A percentile compares a stretch with the other conserved stretches of the same genome.
phyloP scores from a whole-genome alignment of 1,284 basidiomycete species.

The Cryptococcus sp. region DNA sequence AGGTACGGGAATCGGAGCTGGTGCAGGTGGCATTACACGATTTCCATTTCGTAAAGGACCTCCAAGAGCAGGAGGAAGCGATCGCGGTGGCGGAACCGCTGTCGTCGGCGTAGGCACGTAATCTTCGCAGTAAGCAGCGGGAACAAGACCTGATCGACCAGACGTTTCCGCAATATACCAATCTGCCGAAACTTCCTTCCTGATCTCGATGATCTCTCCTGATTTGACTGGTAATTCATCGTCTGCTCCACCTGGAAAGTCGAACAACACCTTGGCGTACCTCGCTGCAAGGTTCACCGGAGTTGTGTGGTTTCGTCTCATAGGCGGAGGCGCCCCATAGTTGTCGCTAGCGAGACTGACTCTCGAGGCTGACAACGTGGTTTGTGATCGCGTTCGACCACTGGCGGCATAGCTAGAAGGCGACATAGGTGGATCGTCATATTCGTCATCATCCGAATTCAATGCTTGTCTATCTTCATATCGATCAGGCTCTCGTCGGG shows the following conservation, averaged over 20 bases:
- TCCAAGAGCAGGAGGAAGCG: constrained; percentile 10
- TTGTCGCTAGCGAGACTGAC: constrained; percentile 4
- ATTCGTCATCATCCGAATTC: constrained; percentile 38
- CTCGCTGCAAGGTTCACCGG: constrained; percentile 20
- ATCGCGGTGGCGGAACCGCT: constrained; percentile 18
- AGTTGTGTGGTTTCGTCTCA: constrained; percentile 32
- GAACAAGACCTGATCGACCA: constrained; percentile 70
- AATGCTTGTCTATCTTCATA: constrained; percentile 42
- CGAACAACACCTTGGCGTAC: constrained; percentile 62
- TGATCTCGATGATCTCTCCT: constrained; percentile 67
- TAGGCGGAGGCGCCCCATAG: constrained; percentile 14
- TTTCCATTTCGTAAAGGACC: neutral
- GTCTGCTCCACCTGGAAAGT: constrained; percentile 60
- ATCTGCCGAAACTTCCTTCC: constrained; percentile 70
- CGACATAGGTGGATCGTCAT: constrained; percentile 31
- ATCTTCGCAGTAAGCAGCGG: constrained; percentile 64
- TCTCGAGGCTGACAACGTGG: constrained; percentile 13
- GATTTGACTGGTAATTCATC: constrained; percentile 70
- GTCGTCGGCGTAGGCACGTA: constrained; percentile 30
- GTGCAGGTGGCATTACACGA: constrained; percentile 2
- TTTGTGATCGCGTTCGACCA: constrained; percentile 12
- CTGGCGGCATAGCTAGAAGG: constrained; percentile 4
- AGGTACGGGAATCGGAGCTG: constrained; percentile 5
- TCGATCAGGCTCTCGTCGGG: constrained; percentile 58
- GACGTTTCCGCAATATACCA: constrained; percentile 76